Conservation (phyloP, 768 basidiomycete species). For the Lyophyllum atratum region DNA sequence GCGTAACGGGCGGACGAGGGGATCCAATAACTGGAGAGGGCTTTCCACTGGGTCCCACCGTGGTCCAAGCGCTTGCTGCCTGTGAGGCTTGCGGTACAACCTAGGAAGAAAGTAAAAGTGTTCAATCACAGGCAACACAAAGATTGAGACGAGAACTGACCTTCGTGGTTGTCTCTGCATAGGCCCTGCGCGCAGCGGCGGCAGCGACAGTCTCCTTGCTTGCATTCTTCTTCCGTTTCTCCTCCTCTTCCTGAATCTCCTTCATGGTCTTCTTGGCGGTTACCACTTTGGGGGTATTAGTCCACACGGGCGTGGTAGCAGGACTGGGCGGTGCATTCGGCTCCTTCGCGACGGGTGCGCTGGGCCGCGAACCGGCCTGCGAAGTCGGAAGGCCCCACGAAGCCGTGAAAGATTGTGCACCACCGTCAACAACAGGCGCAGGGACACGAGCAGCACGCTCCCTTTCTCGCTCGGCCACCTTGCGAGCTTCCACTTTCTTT, state of each 20-base stretch:
- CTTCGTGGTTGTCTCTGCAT: constrained; percentile 81
- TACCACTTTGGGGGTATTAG: constrained; percentile 54
- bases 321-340: constrained; percentile 27
- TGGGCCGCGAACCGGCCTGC: constrained; percentile 62
- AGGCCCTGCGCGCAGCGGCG: constrained; percentile 63
- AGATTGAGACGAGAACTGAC: constrained; percentile 34
- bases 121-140: neutral
- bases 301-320: constrained; percentile 70
- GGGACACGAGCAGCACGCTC: constrained; percentile 59
- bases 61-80: constrained; percentile 77
- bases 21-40: constrained; percentile 33
- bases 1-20: constrained; percentile 29
- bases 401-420: constrained; percentile 61
- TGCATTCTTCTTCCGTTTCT: constrained; percentile 72
- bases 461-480: constrained; percentile 70
- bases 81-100: constrained; percentile 21
- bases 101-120: constrained; percentile 23
- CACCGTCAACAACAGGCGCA: constrained; percentile 36
- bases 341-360: constrained; percentile 42
- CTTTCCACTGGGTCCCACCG: constrained; percentile 82
- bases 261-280: constrained; percentile 90
- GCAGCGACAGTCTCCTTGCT: constrained; percentile 57
- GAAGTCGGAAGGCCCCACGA: constrained; percentile 90
- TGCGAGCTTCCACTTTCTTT: constrained; percentile 76
- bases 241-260: constrained; percentile 98